Evolutionary conservation across 108 stramenopile species (phyloP), one percentile per base, ranked within the genome.

Genomic region (Skeletonema costatum): DNA sequence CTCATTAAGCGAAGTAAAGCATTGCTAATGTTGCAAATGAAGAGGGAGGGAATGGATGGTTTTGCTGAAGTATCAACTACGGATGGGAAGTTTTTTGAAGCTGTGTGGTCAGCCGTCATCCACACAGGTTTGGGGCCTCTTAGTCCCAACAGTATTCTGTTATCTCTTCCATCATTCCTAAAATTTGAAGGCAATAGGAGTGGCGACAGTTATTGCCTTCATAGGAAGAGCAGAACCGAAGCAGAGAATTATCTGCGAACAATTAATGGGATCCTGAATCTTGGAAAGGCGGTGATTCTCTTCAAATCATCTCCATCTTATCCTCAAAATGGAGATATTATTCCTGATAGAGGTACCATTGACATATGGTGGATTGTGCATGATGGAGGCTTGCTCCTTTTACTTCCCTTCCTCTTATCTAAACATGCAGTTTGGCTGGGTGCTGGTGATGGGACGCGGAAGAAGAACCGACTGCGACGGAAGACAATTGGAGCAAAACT

Each of bases 341-440:
- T 50, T 21, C 66, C 65, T 33, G 64, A 68, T 36, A 35, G 68
- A 70, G 77, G 69, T 38, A 86, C 85, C 29, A 90, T 94, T 60
- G 93, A 94, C 73, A 78, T 94, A 42, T 94, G 89, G 89, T 94
- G 93, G 93, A 77, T 93, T 53, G 85, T 88, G 13, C 78, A 88
- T 65, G 92, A 93, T 65, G 90, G 92, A 11, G 93, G 92, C n/a
- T 84, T 93, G 35, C 83, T 93, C 50, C 79, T 94, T 3, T 74
- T 94, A 39, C 76, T 92, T 11, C 93, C 93, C 16, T 92, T 78
- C 65, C 83, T 94, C 10, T 80, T 94, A 25, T 71, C 69, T 25
- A 87, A 87, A 39, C 87, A 92, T 61, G 17, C 48, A 46, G 70
- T 78, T 14, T 94, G 88, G 89, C 42, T 53, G 16, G 53, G 32